Conservation (phyloP, 2,329 filamentous ascomycete genomes). For the Fusarium brachygibbosum region DNA sequence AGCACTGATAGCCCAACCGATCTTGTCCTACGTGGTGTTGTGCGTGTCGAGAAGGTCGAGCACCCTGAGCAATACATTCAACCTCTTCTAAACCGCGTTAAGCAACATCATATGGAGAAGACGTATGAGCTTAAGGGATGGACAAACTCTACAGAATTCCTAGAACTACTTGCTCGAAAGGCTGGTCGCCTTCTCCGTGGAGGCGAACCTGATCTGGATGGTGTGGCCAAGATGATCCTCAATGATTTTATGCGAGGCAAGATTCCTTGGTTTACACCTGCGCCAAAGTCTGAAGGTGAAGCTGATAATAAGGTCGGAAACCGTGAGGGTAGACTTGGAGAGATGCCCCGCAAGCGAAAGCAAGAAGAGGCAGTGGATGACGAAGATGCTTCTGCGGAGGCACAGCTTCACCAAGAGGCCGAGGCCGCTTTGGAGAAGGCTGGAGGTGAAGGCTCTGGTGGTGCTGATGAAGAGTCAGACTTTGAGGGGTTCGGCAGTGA, state of each 20-base stretch:
- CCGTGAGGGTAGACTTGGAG: constrained; percentile 82
- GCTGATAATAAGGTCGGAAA: constrained; percentile 71
- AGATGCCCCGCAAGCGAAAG: constrained; percentile 88
- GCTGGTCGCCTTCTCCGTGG: constrained; percentile 87
- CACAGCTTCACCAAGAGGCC: constrained; percentile 48
- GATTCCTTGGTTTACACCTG: constrained; percentile 94
- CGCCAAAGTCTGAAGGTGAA: constrained; percentile 71
- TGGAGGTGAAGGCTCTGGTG: constrained; percentile 54
- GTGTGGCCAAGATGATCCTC: constrained; percentile 95
- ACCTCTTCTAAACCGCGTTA: constrained; percentile 82
- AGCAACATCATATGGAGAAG: constrained; percentile 88
- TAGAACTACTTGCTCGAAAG: constrained; percentile 89
- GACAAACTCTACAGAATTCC: constrained; percentile 81
- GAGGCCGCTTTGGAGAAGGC: constrained; percentile 48
- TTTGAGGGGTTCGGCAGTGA: constrained; percentile 57
- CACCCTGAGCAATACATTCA: constrained; percentile 96
- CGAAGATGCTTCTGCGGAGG: constrained; percentile 54
- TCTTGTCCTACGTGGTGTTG: constrained; percentile 89
- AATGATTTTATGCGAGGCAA: constrained; percentile 97
- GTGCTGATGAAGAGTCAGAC: constrained; percentile 55
- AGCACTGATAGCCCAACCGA: constrained; percentile 86
- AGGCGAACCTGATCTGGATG: constrained; percentile 94
- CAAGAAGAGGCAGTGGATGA: constrained; percentile 65
- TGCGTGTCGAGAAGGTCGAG: constrained; percentile 95
- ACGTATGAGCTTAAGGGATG: constrained; percentile 92